Base-by-base conservation (phyloP, 768 basidiomycete genomes). In the Termitomyces titanicus region DNA sequence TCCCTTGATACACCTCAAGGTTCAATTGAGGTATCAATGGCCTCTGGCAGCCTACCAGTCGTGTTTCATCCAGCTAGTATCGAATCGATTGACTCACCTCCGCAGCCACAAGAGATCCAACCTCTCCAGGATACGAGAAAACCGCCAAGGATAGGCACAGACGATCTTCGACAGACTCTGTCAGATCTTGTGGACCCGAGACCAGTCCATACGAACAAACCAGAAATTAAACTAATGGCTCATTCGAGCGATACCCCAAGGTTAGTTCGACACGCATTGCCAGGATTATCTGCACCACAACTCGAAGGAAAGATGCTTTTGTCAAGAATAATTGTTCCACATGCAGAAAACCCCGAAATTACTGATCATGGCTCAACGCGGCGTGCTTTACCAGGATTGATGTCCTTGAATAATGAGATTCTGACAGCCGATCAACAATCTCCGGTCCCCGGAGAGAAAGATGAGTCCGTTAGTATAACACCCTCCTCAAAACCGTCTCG, bases 401-500 rank as follows among this genome's bases (percentile, higher is more conserved):
- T 18, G 2, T n/a, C 22, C 22, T 24, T 15, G 5, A 22, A 29
- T 44, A 35, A 33, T 15, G 33, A 37, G 43, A 44, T 12, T 27
- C 18, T 40, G n/a, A 42, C 47, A 45, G 20, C 40, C 12, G 29
- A 35, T 43, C 34, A 46, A 12, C 53, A 47, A 54, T 47, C 44
- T 48, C 29, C 34, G 47, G 25, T n/a, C 24, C 49, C 35, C 53
- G 48, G 27, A 12, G 56, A 55, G 22, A 55, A 61, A 51, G 71
- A 73, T 3, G 67, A 57, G 37, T n/a, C 24, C 22, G 49, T 49
- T 24, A 46, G 55, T 24, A 37, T 66, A 20, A 58, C 69, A 2
- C 58, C 77, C 1, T 74, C 79, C 5, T 63, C 70, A 3, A 77
- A 75, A 49, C 80, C 79, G 62, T 55, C 70, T 43, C 83, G 87